Evolutionary conservation across 2,329 filamentous ascomycete genomes (phyloP).

Genomic region (Fusarium pseudonygamai): DNA sequence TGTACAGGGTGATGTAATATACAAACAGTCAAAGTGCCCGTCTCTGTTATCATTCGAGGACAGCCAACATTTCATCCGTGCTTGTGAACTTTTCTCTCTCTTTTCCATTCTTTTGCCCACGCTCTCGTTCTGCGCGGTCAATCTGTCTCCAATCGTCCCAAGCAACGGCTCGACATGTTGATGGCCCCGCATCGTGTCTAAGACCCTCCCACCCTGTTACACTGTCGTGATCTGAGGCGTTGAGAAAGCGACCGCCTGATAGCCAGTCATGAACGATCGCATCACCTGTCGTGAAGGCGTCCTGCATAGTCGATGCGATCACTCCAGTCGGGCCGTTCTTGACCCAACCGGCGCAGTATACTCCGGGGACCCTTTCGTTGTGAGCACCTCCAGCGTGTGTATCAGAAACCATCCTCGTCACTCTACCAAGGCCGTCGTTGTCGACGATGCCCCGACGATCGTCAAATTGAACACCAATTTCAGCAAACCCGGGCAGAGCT

Average conservation of each 20-base stretch:
- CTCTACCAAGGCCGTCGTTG: conserved; percentile 83
- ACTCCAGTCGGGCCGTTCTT: conserved; percentile 95
- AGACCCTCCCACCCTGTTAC: conserved; percentile 80
- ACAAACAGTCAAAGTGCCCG: conserved; percentile 41
- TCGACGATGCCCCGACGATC: conserved; percentile 76
- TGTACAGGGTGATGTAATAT: conserved; percentile 39
- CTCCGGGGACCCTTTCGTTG: conserved; percentile 65
- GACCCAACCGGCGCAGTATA: conserved; percentile 97
- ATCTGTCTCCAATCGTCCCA: conserved; percentile 91
- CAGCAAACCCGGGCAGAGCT: conserved; percentile 76
- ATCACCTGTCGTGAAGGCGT: conserved; percentile 90
- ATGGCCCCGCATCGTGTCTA: conserved; percentile 63
- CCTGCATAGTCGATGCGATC: conserved; percentile 94
- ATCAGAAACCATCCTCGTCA: conserved; percentile 55
- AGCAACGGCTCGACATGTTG: conserved; percentile 70
- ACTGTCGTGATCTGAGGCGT: conserved; percentile 1
- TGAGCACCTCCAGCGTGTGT: conserved; percentile 43
- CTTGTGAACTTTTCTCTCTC: conserved; percentile 76
- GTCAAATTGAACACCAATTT: conserved; percentile 83
- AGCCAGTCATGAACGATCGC: conserved; percentile 83
- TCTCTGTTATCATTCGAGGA: conserved; percentile 50
- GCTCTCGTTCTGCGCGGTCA: conserved; percentile 77
- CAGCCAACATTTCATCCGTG: conserved; percentile 66
- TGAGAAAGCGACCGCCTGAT: conserved; percentile 53
- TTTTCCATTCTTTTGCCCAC: conserved; percentile 75